Evolutionary conservation across 495 filamentous ascomycete species (phyloP), one percentile per base, ranked within the genome.

Genomic region (Lentithecium fluviatile): DNA sequence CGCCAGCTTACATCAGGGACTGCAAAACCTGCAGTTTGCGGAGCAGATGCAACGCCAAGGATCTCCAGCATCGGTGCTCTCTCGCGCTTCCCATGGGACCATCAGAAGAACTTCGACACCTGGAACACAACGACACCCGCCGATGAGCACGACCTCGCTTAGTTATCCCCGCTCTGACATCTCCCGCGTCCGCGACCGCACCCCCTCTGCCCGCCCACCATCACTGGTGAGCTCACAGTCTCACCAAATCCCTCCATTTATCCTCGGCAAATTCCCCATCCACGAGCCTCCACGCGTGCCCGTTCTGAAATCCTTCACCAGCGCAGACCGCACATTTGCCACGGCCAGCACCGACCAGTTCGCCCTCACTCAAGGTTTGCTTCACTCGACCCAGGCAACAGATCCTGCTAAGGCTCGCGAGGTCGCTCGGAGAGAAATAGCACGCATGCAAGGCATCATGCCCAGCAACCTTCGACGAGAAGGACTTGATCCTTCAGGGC

Each of bases 391-490:
- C 32, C 24, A 19, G 15, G 17, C 4, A 45, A 7, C 12, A 6
- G 21, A 11, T 45, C 38, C 38, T 8, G 4, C 20, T 21, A 32
- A 40, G 38, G 53, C 19, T 17, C 4, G 10, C 19, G 13, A 46
- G 21, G 42, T 46, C 23, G 23, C 32, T 8, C 10, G 1, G n/a
- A 17, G 2, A 26, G 53, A 56, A 23, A n/a, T 26, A 3, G 20
- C 26, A 23, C 53, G 53, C 5, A 56, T 56, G 53, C 37, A 46
- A 15, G 53, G 53, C 2, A 56, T 56, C 23, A 40, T 56, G 38
- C 38, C 53, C 17, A 45, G 38, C 25, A 56, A 40, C 8, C 37
- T 56, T 11, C 38, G 17, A 15, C 37, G 53, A 24, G 45, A 58
- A 2, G 20, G 25, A 2, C 6, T 24, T 7, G 56, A 59, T 6